Evolutionary conservation across 371 early-diverging fungal genomes (phyloP).

Genomic region (Rhizopus arrhizus): DNA sequence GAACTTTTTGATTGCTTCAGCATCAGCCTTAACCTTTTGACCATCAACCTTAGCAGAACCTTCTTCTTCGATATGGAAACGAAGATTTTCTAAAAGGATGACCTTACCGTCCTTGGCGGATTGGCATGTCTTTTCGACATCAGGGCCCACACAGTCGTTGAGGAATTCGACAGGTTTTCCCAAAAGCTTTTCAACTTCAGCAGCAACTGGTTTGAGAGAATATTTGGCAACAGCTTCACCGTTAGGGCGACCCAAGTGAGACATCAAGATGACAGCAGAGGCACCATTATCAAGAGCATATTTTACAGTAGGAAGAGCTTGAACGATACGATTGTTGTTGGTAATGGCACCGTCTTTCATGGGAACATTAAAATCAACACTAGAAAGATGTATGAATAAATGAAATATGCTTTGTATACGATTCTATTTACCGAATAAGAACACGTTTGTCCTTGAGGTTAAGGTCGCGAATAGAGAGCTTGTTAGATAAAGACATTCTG

Average conservation of each 20-base stretch:
- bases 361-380: slow-evolving; percentile 99
- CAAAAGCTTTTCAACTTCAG: slow-evolving; percentile 83
- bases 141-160: slow-evolving; percentile 89
- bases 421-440: slow-evolving; percentile 79
- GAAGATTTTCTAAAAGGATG: slow-evolving; percentile 96
- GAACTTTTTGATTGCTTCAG: slow-evolving; percentile 83
- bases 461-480: slow-evolving; percentile 84
- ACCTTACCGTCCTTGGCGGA: slow-evolving; percentile 81
- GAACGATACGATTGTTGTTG: slow-evolving; percentile 96
- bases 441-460: slow-evolving; percentile 88
- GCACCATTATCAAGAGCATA: slow-evolving; percentile 88
- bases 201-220: slow-evolving; percentile 92
- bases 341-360: slow-evolving; percentile 89
- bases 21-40: slow-evolving; percentile 88
- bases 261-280: slow-evolving; percentile 91
- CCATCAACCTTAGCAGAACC: slow-evolving; percentile 91
- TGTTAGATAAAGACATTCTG: slow-evolving; percentile 67
- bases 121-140: slow-evolving; percentile 84
- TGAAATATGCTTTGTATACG: neutral
- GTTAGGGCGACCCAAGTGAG: slow-evolving; percentile 98
- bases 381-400: slow-evolving; percentile 26
- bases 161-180: slow-evolving; percentile 88
- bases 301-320: slow-evolving; percentile 95
- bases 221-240: slow-evolving; percentile 86
- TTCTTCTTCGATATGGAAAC: slow-evolving; percentile 99